Conservation (phyloP, 768 basidiomycete species). For the Mrakia gelida region DNA sequence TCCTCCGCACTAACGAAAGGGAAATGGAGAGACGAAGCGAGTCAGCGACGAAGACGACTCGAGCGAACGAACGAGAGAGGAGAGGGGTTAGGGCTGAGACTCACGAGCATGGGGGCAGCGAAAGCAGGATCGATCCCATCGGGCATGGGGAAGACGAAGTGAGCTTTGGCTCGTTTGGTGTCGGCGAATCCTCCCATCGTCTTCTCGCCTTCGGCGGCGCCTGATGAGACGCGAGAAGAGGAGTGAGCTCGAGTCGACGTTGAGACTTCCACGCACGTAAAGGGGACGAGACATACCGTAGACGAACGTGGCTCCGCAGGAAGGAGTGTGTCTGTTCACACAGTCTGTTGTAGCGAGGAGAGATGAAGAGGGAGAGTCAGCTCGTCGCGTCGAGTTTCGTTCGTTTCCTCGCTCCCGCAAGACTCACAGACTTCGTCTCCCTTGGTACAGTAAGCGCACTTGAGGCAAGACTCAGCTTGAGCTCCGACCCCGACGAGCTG, state of each 20-base stretch:
- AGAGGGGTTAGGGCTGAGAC: too few relatives aligned
- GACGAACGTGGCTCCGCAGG: slow-evolving; percentile 37
- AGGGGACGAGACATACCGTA: too few relatives aligned
- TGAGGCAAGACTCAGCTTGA: slow-evolving; percentile 55
- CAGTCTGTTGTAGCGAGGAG: too few relatives aligned
- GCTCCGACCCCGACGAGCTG: slow-evolving; percentile 56
- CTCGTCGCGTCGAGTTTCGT: too few relatives aligned
- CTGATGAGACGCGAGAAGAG: not conserved
- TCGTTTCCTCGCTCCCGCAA: too few relatives aligned
- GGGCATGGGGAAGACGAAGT: slow-evolving; percentile 58
- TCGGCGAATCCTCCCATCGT: slow-evolving; percentile 53
- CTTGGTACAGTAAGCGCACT: slow-evolving; percentile 49
- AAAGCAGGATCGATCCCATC: slow-evolving; percentile 52
- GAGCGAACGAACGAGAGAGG: not conserved
- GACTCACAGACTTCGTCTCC: slow-evolving; percentile 47
- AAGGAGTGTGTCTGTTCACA: too few relatives aligned
- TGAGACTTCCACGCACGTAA: too few relatives aligned
- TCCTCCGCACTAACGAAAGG: slow-evolving; percentile 55
- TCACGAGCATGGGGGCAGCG: slow-evolving; percentile 51
- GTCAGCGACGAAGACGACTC: not conserved
- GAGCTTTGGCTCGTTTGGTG: slow-evolving; percentile 47
- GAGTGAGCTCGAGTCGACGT: not conserved
- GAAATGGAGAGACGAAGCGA: not conserved
- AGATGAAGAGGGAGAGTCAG: too few relatives aligned
- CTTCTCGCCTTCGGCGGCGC: slow-evolving; percentile 2